Evolutionary conservation across 139 green algal genomes (phyloP).

Genomic region (Penium margaritaceum): DNA sequence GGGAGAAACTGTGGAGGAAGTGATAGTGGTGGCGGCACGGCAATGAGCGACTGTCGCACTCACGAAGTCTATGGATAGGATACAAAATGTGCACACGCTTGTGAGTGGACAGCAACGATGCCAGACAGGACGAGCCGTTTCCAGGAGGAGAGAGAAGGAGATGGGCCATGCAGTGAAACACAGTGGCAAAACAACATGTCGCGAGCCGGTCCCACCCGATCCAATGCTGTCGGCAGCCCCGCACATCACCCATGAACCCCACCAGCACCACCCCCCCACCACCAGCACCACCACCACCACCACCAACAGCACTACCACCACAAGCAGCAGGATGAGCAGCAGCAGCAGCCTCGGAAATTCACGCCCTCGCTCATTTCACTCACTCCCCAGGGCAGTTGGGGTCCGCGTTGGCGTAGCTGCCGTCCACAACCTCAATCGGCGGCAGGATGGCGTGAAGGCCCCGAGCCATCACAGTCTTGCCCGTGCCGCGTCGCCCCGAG

Average conservation of each 20-base stretch:
- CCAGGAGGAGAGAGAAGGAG: no score
- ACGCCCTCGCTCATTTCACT: background rate
- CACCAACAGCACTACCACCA: background rate
- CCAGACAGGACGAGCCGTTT: no score
- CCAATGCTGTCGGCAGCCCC: background rate
- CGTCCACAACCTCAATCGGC: slow-evolving; percentile 91
- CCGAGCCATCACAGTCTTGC: slow-evolving; percentile 94
- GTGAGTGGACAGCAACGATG: no score
- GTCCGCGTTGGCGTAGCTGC: slow-evolving; percentile 86
- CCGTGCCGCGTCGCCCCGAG: slow-evolving; percentile 77
- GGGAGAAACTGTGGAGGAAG: no score
- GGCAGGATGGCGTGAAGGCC: slow-evolving; percentile 89
- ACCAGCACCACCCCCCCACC: background rate
- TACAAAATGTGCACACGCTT: no score
- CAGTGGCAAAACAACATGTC: no score
- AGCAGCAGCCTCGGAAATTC: background rate
- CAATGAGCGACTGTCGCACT: no score
- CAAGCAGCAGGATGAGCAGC: background rate
- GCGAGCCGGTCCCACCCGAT: background rate
- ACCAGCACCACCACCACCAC: background rate
- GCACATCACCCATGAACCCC: background rate
- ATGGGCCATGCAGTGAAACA: no score
- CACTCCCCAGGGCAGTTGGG: slow-evolving; percentile 73
- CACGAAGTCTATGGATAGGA: no score
- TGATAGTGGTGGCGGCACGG: no score